Percentiles rank a stretch among this genome's conserved stretches.
Conservation (phyloP, 768 basidiomycete genomes). For the Boletus edulis region DNA sequence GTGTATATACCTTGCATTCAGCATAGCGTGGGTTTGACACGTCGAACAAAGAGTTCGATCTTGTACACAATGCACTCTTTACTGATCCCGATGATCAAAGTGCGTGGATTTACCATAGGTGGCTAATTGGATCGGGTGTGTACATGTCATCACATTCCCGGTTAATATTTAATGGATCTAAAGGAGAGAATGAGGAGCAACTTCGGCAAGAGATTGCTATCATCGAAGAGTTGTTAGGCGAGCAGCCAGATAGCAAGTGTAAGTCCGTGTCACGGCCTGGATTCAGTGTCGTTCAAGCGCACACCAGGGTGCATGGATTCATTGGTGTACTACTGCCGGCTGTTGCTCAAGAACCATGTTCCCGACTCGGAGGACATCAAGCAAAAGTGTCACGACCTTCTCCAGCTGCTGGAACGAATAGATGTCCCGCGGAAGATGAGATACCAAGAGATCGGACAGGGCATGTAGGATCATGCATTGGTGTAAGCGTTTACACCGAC, state of each 20-base stretch:
- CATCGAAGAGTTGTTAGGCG: conserved; percentile 80
- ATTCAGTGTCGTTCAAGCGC: neutral
- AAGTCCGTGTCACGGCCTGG: conserved; percentile 21
- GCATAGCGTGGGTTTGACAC: neutral
- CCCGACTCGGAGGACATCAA: conserved; percentile 37
- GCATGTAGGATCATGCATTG: conserved; percentile 27
- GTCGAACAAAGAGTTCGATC: conserved; percentile 71
- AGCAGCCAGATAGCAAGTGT: conserved; percentile 96
- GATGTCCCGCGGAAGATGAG: conserved; percentile 66
- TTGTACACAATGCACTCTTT: conserved; percentile 92
- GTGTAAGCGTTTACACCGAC: neutral
- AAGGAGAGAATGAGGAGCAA: conserved; percentile 57
- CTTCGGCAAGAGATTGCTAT: conserved; percentile 73
- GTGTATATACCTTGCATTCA: conserved; percentile 12
- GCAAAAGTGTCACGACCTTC: conserved; percentile 48
- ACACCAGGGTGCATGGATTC: conserved; percentile 90
- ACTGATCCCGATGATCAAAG: conserved; percentile 96
- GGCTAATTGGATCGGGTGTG: conserved; percentile 83
- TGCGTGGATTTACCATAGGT: conserved; percentile 98
- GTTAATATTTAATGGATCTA: neutral
- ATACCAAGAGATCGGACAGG: conserved; percentile 56
- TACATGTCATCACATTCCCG: neutral
- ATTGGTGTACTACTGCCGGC: conserved; percentile 74
- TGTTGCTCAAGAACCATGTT: conserved; percentile 55
- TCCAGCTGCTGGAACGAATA: conserved; percentile 53